These are phyloP conservation scores for Platanthera guangdongensis DNA, from an alignment of 106 monocot genomes.

Conservation along the genomic window DNA sequence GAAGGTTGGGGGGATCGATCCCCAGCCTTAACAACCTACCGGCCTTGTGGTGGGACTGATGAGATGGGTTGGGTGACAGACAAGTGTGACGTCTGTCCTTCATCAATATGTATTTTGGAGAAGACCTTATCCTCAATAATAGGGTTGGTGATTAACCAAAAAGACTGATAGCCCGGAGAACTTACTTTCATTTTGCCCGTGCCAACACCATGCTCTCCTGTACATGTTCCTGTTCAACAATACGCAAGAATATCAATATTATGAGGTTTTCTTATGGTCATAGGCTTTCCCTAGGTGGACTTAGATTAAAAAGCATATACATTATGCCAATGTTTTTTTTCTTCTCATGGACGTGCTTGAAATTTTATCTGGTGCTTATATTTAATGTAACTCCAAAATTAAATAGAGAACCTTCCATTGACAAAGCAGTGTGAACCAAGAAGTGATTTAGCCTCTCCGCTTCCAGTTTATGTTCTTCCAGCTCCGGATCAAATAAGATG, in stretches of 20 bases:
- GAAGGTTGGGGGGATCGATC: no score
- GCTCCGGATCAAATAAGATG: conserved; percentile 74
- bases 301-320: not conserved
- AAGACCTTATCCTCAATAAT: not conserved
- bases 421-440: conserved; percentile 85
- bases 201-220: conserved; percentile 94
- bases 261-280: not conserved
- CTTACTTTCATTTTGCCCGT: conserved; percentile 97
- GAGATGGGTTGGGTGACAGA: no score
- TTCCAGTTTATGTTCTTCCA: conserved; percentile 75
- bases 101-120: not conserved
- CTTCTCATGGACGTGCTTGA: not conserved
- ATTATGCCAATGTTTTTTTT: not conserved
- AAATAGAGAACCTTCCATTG: conserved; percentile 76
- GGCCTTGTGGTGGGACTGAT: no score
- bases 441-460: conserved; percentile 84
- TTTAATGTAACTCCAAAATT: not conserved
- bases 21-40: no score
- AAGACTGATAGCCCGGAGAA: not conserved
- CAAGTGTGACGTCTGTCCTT: no score
- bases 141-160: not conserved
- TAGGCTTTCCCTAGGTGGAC: not conserved
- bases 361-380: not conserved
- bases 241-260: not conserved
- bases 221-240: conserved; percentile 67